Base-by-base conservation (phyloP, 2,329 filamentous ascomycete genomes). In the Boeremia exigua region DNA sequence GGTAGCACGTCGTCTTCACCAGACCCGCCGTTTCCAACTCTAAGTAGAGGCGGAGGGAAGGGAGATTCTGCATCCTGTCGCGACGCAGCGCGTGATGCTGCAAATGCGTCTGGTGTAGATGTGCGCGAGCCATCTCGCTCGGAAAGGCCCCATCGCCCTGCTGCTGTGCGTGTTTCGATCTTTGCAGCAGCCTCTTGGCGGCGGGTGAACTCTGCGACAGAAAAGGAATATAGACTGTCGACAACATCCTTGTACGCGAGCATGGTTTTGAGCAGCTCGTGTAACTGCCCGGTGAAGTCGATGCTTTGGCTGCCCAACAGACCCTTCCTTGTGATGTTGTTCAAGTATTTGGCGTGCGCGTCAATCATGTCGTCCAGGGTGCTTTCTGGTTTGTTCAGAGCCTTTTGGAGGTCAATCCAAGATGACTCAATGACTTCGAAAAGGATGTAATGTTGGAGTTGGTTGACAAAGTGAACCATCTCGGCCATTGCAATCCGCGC, bases 361-460 rank as follows among this genome's bases (percentile, higher is more conserved):
- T 88, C 85, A 72, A 99, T 98, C 50, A 99, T 83, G 70, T 98
- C 95, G 78, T 99, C 96, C 10, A 99, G 84, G 0, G 95, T 99
- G 70, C 89, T 93, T 63, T 91, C 90, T 12, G 94, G 91, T 72
- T 90, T 92, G 51, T 85, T 86, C 59, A 98, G 88, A 29, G 90
- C 89, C 27, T 86, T 84, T 75, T 97, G 91, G 2, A 99, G 84
- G 70, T 94, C 89, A 59, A 91, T 90, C 96, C 95, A 99, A 44
- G 91, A 95, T 32, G 91, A 89, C 75, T 99, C 95, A 66, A 99
- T 98, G 65, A 99, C 95, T 76, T 99, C 95, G 70, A 98, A 99
- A 9, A 99, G 83, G 65, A 99, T 97, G 75, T 99, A 99, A 79
- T 98, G 97, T 76, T 99, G 95, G 12, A 99, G 83, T 77, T 99